Base-by-base conservation (phyloP, 306 rosid genomes). In the Acacia acuminata region DNA sequence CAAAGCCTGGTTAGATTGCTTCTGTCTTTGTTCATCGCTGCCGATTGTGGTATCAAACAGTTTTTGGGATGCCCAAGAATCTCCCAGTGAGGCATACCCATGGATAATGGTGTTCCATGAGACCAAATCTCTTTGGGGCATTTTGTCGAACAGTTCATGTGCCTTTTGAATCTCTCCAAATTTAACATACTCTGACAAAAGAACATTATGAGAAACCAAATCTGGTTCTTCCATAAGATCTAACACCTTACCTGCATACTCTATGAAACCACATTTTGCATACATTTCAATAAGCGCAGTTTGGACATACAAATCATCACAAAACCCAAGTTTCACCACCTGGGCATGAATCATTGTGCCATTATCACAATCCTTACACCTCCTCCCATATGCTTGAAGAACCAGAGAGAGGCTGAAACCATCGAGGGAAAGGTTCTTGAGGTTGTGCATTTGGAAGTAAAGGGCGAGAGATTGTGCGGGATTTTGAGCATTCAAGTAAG, bases 101-200 rank as follows among this genome's bases (percentile, higher is more conserved):
- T 79, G 77, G 32, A 82, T 77, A 14, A 82, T 77, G 32, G 82
- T 82, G 44, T 76, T 82, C 82, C 82, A 82, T 30, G 85, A 82
- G 58, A 77, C 85, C 81, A 82, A 56, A 71, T 82, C 85, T 60
- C 77, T 77, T 27, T 76, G 72, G 27, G 78, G 70, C 77, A 79
- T 80, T 3, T 6, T 60, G 43, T 80, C 67, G 61, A 80, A 84
- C 78, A 84, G 24, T 55, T 84, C 75, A 16, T 40, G 81, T 36
- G 84, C 81, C 73, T 34, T 53, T 69, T 40, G 14, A 55, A 79
- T 66, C 44, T 79, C 77, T 24, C 83, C 77, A 7, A 32, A 3
- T 84, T 65, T 67, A 66, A 79, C 71, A n/a, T 42, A 73, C 77
- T 53, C 83, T 2, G 43, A 51, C 83, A 84, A 67, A 32, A 84